Evolutionary conservation across 2,329 filamentous ascomycete species (phyloP), one percentile per base, ranked within the genome.

Genomic region (Calonectria ilicicola): DNA sequence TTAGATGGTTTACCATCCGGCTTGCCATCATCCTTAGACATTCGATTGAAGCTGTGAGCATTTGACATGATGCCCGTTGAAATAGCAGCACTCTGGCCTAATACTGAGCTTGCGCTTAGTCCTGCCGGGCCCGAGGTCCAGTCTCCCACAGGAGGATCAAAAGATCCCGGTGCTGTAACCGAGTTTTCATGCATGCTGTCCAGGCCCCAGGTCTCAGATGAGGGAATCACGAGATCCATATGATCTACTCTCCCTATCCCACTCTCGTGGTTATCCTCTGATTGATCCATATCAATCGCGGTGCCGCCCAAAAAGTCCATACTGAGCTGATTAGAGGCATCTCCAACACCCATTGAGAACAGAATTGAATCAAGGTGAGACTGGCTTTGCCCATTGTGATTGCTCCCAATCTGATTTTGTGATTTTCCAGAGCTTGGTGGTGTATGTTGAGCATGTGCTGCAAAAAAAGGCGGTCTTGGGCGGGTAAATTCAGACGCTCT

Each of bases 401-500:
- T 47, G 7, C 40, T 70, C 46, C 49, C 75, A 66, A 47, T 12
- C 35, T 78, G 44, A 26, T 40, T 32, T 9, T 75, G 72, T n/a
- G 71, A 44, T 63, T 80, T 80, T 10, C 63, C 64, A 8, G 77
- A 73, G 15, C 68, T 65, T 1, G 77, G 74, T 3, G 76, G 70
- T n/a, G 78, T 74, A 3, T 73, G 58, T 44, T 78, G 78, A 1
- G 73, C n/a, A 21, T 72, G 58, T 21, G 68, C 51, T 8, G 64
- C 40, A 10, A 80, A 81, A 65, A 80, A 82, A 1, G 80, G 74
- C 15, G 82, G 80, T n/a, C 77, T 73, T 2, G 81, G 81, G 1
- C 80, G 76, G 5, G 80, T 64, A 46, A 81, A 80, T 53, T 83
- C 83, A 2, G 81, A 83, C 2, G 81, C 77, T 21, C 81, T 76